phyloP scores from a whole-genome alignment of 1,139 yeast species.

The Suhomyces bokatorum region DNA sequence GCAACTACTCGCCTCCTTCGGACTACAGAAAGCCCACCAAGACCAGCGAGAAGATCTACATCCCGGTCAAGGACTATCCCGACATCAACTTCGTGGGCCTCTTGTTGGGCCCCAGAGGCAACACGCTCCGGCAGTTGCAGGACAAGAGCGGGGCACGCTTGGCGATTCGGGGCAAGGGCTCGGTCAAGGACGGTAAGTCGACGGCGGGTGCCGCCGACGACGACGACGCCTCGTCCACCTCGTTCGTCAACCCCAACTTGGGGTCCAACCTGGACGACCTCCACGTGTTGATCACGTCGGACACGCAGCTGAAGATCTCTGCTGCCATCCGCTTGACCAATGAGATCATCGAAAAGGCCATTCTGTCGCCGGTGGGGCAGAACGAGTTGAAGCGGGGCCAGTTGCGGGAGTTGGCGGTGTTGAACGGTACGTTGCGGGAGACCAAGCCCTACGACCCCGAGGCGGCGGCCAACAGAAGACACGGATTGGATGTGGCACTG shows the following conservation, averaged over 20 bases:
- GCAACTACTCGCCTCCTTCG: slow-evolving; percentile 78
- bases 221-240: slow-evolving; percentile 20
- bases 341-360: slow-evolving; percentile 77
- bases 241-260: slow-evolving; percentile 27
- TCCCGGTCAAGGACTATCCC: slow-evolving; percentile 87
- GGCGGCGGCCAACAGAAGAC: slow-evolving; percentile 44
- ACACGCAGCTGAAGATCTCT: slow-evolving; percentile 72
- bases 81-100: slow-evolving; percentile 91
- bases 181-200: slow-evolving; percentile 87
- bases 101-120: slow-evolving; percentile 93
- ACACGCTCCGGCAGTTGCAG: slow-evolving; percentile 78
- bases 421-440: slow-evolving; percentile 92
- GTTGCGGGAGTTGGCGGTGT: slow-evolving; percentile 83
- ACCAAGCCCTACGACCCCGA: slow-evolving; percentile 70
- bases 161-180: slow-evolving; percentile 90
- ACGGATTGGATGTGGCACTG: slow-evolving; percentile 51
- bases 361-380: slow-evolving; percentile 88
- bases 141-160: slow-evolving; percentile 82
- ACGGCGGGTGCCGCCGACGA: slow-evolving; percentile 39
- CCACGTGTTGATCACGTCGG: slow-evolving; percentile 87
- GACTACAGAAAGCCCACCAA: slow-evolving; percentile 73
- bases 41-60: slow-evolving; percentile 76
- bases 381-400: slow-evolving; percentile 91
- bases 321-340: slow-evolving; percentile 76
- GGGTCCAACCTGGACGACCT: slow-evolving; percentile 60